A percentile compares a stretch with the other conserved stretches of the same genome.
phyloP scores from a whole-genome alignment of 1,284 basidiomycete species.

The Sporisorium reilianum region DNA sequence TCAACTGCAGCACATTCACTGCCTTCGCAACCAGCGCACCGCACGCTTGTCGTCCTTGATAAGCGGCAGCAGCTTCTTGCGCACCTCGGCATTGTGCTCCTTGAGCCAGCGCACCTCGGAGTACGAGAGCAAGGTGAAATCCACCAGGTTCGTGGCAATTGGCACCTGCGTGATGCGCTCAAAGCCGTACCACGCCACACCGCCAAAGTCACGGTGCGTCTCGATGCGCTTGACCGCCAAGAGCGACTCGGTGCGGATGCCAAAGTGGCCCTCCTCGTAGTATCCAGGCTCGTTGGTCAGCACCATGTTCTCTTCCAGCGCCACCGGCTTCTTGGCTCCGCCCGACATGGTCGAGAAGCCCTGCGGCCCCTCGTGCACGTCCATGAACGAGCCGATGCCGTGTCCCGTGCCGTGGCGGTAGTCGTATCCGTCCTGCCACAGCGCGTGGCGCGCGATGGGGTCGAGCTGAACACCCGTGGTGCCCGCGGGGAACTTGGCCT shows the following conservation, averaged over 20 bases:
- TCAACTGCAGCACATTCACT: constrained; percentile 16
- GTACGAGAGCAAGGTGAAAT: constrained; percentile 58
- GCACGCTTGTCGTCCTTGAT: constrained; percentile 61
- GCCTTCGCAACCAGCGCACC: constrained; percentile 54
- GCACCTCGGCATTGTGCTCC: constrained; percentile 66
- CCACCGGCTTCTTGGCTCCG: constrained; percentile 48
- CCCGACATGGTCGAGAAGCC: constrained; percentile 60
- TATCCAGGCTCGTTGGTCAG: constrained; percentile 65
- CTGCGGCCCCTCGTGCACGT: constrained; percentile 65
- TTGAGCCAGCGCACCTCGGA: constrained; percentile 67
- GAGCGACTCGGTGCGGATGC: constrained; percentile 64
- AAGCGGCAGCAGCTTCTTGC: constrained; percentile 56
- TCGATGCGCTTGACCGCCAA: constrained; percentile 50
- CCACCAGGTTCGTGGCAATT: constrained; percentile 63
- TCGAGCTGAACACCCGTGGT: constrained; percentile 64
- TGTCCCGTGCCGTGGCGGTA: constrained; percentile 65
- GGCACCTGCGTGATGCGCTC: constrained; percentile 69
- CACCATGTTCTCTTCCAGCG: constrained; percentile 55
- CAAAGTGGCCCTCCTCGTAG: constrained; percentile 65
- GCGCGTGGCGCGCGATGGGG: constrained; percentile 55
- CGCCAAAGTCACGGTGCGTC: constrained; percentile 59
- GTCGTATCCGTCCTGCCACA: constrained; percentile 63
- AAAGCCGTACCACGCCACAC: constrained; percentile 66
- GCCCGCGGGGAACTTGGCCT: constrained; percentile 58
- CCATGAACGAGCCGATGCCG: constrained; percentile 61